These are phyloP conservation scores for Tylopilus cervinicoccineus DNA, from an alignment of 768 basidiomycete species.

Conservation along the genomic window DNA sequence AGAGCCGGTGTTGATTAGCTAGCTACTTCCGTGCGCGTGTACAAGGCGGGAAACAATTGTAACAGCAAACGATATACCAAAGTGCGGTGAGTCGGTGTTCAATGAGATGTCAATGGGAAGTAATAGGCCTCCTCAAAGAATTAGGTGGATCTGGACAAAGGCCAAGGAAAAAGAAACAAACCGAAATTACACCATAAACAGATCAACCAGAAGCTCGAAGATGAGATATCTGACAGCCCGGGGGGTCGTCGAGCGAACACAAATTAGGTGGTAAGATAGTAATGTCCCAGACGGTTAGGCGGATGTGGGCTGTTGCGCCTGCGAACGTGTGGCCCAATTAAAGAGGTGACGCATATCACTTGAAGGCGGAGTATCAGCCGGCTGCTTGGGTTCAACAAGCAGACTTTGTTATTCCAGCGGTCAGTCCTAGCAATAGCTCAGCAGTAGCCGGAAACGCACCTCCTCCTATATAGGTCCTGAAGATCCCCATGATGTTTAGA, in stretches of 20 bases:
- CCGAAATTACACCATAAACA: constrained; percentile 29
- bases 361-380: constrained; percentile 61
- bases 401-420: constrained; percentile 41
- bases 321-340: constrained; percentile 69
- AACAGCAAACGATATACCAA: constrained; percentile 31
- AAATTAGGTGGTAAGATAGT: constrained; percentile 14
- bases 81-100: constrained; percentile 24
- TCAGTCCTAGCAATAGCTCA: not conserved
- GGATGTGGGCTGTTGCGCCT: constrained; percentile 36
- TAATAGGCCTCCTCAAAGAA: constrained; percentile 17
- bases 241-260: not conserved
- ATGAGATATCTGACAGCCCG: constrained; percentile 16
- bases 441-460: constrained; percentile 40
- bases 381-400: constrained; percentile 78
- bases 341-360: constrained; percentile 78
- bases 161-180: constrained; percentile 17
- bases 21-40: constrained; percentile 24
- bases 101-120: constrained; percentile 22
- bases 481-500: constrained; percentile 76
- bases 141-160: constrained; percentile 28
- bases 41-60: constrained; percentile 26
- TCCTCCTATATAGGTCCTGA: constrained; percentile 81
- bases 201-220: constrained; percentile 16
- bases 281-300: constrained; percentile 25
- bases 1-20: constrained; percentile 11